These are phyloP conservation scores for Biscogniauxia sp. DNA, from an alignment of 2,329 filamentous ascomycete genomes.

Conservation along the genomic window DNA sequence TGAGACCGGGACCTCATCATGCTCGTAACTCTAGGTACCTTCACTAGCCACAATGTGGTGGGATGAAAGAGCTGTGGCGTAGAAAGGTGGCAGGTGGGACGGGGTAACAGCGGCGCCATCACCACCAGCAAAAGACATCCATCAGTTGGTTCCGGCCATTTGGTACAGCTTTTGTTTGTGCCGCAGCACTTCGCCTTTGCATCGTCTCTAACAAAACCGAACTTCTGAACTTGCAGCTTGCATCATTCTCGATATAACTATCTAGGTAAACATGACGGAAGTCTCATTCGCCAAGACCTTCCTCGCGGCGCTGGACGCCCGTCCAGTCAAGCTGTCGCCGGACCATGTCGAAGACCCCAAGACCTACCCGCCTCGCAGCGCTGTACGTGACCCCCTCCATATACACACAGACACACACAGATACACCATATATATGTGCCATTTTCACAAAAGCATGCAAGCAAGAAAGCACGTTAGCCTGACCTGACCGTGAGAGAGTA, in stretches of 20 bases:
- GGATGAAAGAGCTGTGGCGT: slow-evolving; percentile 8
- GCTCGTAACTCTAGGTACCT: background rate
- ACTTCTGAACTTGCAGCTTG: too few species aligned
- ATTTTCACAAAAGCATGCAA: background rate
- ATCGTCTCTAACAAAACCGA: too few species aligned
- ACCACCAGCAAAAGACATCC: background rate
- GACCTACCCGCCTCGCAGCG: slow-evolving; percentile 70
- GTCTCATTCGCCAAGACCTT: slow-evolving; percentile 81
- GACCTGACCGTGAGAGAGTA: slow-evolving; percentile 11
- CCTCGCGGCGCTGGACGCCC: slow-evolving; percentile 74
- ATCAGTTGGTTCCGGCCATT: background rate
- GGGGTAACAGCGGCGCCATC: background rate
- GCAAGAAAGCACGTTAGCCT: background rate
- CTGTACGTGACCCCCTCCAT: slow-evolving; percentile 54
- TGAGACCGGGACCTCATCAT: too few species aligned
- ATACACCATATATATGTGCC: slow-evolving; percentile 4
- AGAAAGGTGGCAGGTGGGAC: background rate
- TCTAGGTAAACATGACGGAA: slow-evolving; percentile 71
- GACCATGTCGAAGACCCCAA: slow-evolving; percentile 89
- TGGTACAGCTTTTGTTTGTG: background rate
- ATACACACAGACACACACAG: too few species aligned
- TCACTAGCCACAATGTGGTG: slow-evolving; percentile 27
- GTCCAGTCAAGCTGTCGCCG: slow-evolving; percentile 76
- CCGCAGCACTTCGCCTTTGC: slow-evolving; percentile 3
- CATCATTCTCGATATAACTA: background rate